Evolutionary conservation across 108 stramenopile species (phyloP).

Genomic region (Cyclotella cryptica): DNA sequence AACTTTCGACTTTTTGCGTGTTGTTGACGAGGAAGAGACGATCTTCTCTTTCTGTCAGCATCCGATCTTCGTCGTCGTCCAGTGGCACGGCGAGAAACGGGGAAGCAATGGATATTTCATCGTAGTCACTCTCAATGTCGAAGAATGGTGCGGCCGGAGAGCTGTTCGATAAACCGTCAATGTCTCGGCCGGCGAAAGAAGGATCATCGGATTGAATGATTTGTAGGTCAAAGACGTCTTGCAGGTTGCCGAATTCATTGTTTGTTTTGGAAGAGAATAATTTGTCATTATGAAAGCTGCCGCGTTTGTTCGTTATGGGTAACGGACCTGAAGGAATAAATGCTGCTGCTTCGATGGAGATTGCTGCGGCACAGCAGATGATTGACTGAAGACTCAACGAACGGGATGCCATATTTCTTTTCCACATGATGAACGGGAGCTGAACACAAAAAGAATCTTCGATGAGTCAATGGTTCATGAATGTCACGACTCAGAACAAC

Average conservation of each 20-base stretch:
- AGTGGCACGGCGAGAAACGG: background rate
- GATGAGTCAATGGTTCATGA: no score
- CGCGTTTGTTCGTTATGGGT: background rate
- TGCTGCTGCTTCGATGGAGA: background rate
- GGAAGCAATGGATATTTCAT: background rate
- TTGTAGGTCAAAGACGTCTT: conserved; percentile 14
- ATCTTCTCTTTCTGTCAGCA: conserved; percentile 83
- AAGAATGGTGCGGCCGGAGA: background rate
- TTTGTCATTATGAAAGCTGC: background rate
- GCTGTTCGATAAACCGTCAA: background rate
- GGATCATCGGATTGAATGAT: background rate
- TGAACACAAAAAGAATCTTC: no score
- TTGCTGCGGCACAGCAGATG: conserved; percentile 3
- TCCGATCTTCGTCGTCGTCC: conserved; percentile 66
- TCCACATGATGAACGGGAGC: no score
- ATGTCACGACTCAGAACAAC: no score
- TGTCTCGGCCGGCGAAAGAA: background rate
- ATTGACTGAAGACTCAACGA: background rate
- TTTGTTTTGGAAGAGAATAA: conserved; percentile 3
- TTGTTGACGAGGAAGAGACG: conserved; percentile 70
- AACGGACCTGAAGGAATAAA: background rate
- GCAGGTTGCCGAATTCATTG: conserved; percentile 2
- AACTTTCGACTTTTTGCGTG: conserved; percentile 66
- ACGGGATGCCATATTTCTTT: background rate
- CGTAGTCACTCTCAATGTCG: conserved; percentile 33